Conservation (phyloP, 129 eudicot species). For the Flaveria bidentis region DNA sequence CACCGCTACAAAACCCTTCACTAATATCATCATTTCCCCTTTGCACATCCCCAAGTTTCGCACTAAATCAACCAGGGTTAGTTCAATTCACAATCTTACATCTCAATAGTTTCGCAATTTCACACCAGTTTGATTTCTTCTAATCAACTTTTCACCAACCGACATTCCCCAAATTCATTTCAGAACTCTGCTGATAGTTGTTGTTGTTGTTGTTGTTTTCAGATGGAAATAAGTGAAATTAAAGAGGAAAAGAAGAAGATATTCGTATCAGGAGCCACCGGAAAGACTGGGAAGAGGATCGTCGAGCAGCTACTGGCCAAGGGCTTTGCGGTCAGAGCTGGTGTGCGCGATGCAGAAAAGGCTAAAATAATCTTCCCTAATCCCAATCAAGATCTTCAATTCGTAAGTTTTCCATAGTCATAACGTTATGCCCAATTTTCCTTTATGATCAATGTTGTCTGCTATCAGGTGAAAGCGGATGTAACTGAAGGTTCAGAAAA, state of each 20-base stretch:
- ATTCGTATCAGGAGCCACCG: slow-evolving; percentile 96
- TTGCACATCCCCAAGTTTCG: slow-evolving; percentile 28
- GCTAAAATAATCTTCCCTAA: slow-evolving; percentile 58
- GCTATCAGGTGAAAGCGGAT: background rate
- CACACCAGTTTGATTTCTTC: background rate
- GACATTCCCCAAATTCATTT: background rate
- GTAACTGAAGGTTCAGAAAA: slow-evolving; percentile 67
- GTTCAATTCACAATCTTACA: slow-evolving; percentile 24
- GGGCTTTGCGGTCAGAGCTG: slow-evolving; percentile 93
- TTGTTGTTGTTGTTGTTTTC: slow-evolving; percentile 11
- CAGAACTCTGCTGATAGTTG: background rate
- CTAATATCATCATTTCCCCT: slow-evolving; percentile 4
- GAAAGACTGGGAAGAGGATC: slow-evolving; percentile 85
- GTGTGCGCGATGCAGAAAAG: slow-evolving; percentile 76
- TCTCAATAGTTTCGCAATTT: background rate
- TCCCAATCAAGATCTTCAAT: slow-evolving; percentile 59
- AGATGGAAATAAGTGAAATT: slow-evolving; percentile 48
- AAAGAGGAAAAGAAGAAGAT: slow-evolving; percentile 68
- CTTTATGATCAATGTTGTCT: background rate
- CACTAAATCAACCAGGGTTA: slow-evolving; percentile 50
- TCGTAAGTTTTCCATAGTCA: slow-evolving; percentile 47
- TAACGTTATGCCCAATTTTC: background rate
- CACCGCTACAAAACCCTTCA: slow-evolving; percentile 34
- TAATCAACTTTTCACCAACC: no score
- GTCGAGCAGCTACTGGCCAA: slow-evolving; percentile 91